Percentiles rank a stretch among this genome's conserved stretches.
Evolutionary conservation across 441 rosid species (phyloP).

Genomic region (Euphorbia schlechtendalii): DNA sequence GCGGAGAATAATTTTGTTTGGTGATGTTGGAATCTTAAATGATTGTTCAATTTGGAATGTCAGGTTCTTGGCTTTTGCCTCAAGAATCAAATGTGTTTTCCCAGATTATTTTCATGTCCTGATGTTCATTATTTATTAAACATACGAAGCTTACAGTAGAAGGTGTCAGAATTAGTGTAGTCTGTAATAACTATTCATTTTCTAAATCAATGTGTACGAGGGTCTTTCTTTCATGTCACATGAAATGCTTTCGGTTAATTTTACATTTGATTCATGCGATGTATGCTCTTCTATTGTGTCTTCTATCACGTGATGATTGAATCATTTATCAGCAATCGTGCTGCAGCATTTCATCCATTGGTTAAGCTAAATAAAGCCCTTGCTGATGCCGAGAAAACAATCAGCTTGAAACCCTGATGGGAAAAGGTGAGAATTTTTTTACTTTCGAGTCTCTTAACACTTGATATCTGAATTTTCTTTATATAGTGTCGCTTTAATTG

Average conservation of each 20-base stretch:
- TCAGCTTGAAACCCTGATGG: slow-evolving; percentile 79
- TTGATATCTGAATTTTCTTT: slow-evolving; percentile 11
- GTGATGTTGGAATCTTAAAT: too few species aligned
- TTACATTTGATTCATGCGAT: neutral
- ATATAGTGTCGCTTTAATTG: slow-evolving; percentile 20
- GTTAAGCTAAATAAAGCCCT: slow-evolving; percentile 91
- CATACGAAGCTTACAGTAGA: neutral
- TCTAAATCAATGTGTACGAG: neutral
- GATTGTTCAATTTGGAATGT: neutral
- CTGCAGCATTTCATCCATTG: slow-evolving; percentile 84
- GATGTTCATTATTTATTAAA: too few species aligned
- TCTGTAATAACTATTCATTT: neutral
- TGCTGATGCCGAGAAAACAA: slow-evolving; percentile 83
- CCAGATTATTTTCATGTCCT: too few species aligned
- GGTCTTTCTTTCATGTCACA: neutral
- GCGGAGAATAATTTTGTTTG: too few species aligned
- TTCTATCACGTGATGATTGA: slow-evolving; percentile 13
- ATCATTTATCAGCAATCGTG: slow-evolving; percentile 67
- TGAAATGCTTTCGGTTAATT: neutral
- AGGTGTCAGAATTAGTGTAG: neutral
- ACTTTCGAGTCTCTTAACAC: neutral
- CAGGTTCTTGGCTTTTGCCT: neutral
- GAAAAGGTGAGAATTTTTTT: slow-evolving; percentile 54
- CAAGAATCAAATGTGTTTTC: neutral
- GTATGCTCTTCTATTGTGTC: neutral